Conservation (phyloP, 176 grass and related monocot species). For the Juncus effusus region DNA sequence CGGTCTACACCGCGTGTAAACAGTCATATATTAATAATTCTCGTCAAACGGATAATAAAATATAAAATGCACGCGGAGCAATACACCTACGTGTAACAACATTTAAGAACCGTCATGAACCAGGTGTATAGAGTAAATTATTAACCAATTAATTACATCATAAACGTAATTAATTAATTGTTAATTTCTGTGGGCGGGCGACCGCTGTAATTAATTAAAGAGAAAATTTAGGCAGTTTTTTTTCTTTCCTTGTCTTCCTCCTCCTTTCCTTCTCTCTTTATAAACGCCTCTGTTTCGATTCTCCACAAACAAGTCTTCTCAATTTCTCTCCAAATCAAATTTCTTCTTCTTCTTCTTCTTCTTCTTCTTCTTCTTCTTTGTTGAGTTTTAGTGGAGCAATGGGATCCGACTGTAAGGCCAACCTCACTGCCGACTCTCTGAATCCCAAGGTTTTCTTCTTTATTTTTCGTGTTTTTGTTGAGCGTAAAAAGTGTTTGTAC, state of each 20-base stretch:
- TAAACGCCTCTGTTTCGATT: not conserved
- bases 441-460: slow-evolving; percentile 35
- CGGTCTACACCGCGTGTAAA: too few species aligned
- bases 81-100: too few species aligned
- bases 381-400: not conserved
- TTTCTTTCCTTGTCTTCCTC: not conserved
- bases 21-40: too few species aligned
- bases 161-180: not conserved
- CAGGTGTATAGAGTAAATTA: not conserved
- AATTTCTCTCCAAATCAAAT: not conserved
- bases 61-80: too few species aligned
- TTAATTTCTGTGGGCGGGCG: not conserved
- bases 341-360: slow-evolving; percentile 11
- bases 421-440: slow-evolving; percentile 30
- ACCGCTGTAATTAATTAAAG: not conserved
- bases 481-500: slow-evolving; percentile 2
- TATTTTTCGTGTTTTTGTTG: not conserved
- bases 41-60: too few species aligned
- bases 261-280: not conserved
- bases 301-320: not conserved
- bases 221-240: not conserved
- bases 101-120: not conserved
- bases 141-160: not conserved
- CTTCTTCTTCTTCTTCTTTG: not conserved
- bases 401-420: slow-evolving; percentile 4